Conservation (phyloP, 2,329 filamentous ascomycete genomes). For the Sporothrix inflata region DNA sequence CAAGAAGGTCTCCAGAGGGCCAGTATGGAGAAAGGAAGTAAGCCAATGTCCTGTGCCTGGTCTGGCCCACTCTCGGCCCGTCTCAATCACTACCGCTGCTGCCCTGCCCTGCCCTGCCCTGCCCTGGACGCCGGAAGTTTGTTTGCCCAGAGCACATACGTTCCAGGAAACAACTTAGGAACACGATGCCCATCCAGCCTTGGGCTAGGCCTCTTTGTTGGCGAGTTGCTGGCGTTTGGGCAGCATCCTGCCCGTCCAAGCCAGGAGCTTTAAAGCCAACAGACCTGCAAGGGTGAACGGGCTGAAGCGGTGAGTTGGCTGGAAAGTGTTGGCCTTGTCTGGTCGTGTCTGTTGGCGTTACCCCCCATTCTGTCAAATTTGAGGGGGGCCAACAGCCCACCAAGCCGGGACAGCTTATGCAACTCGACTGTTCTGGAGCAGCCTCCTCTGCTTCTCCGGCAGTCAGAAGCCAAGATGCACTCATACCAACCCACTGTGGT, state of each 20-base stretch:
- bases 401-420: neutral
- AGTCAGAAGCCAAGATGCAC: slow-evolving; percentile 1
- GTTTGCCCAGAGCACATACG: neutral
- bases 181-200: neutral
- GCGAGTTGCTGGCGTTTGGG: neutral
- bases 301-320: slow-evolving; percentile 8
- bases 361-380: neutral
- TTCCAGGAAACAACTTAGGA: neutral
- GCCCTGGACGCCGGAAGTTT: neutral
- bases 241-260: neutral
- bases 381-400: neutral
- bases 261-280: neutral
- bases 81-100: neutral
- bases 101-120: neutral
- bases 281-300: neutral
- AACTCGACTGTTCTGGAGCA: slow-evolving; percentile 13
- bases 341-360: neutral
- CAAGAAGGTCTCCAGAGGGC: neutral
- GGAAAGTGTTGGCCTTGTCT: neutral
- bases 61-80: slow-evolving; percentile 6
- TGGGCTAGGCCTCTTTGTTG: neutral
- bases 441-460: neutral
- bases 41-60: neutral
- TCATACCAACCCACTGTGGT: neutral
- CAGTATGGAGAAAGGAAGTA: neutral